A percentile compares a stretch with the other conserved stretches of the same genome.
These are phyloP conservation scores for Pyrenochaeta sp. DNA, from an alignment of 2,329 filamentous ascomycete genomes.

Conservation along the genomic window DNA sequence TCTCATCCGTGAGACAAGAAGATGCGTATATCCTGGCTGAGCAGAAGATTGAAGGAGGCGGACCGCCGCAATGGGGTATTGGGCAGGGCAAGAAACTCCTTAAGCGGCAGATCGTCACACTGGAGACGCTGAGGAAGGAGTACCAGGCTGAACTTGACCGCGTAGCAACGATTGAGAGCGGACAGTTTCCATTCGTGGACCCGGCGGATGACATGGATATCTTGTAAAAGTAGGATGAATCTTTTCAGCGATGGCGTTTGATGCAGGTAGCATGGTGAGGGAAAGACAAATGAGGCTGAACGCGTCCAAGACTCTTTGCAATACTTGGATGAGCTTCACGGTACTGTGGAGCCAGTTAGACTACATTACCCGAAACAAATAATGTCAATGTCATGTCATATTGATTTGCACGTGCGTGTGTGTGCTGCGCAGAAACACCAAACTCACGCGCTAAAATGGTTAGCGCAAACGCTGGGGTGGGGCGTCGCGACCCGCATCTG, in stretches of 20 bases:
- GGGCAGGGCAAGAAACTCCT: slow-evolving; percentile 48
- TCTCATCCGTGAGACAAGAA: slow-evolving; percentile 83
- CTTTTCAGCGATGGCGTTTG: slow-evolving; percentile 1
- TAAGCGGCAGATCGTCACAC: slow-evolving; percentile 80
- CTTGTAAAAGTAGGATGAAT: slow-evolving; percentile 30
- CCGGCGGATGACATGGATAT: slow-evolving; percentile 48
- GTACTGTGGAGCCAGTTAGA: neutral
- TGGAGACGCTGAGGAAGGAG: slow-evolving; percentile 85
- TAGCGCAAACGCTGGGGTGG: slow-evolving; percentile 5
- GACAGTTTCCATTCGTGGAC: slow-evolving; percentile 79
- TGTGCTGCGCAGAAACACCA: slow-evolving; percentile 6
- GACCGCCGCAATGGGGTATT: slow-evolving; percentile 38
- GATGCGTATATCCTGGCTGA: slow-evolving; percentile 81
- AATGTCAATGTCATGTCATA: neutral
- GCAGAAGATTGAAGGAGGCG: slow-evolving; percentile 53
- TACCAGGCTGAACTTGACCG: slow-evolving; percentile 92
- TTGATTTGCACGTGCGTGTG: neutral
- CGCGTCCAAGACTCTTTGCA: neutral
- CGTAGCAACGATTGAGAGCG: slow-evolving; percentile 85
- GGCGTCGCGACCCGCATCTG: slow-evolving; percentile 13
- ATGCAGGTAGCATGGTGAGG: neutral
- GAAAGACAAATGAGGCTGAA: neutral
- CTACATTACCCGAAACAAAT: neutral
- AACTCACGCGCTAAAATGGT: slow-evolving; percentile 15
- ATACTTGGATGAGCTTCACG: neutral